phyloP scores from a whole-genome alignment of 495 filamentous ascomycete genomes.

The Durotheca rogersii region DNA sequence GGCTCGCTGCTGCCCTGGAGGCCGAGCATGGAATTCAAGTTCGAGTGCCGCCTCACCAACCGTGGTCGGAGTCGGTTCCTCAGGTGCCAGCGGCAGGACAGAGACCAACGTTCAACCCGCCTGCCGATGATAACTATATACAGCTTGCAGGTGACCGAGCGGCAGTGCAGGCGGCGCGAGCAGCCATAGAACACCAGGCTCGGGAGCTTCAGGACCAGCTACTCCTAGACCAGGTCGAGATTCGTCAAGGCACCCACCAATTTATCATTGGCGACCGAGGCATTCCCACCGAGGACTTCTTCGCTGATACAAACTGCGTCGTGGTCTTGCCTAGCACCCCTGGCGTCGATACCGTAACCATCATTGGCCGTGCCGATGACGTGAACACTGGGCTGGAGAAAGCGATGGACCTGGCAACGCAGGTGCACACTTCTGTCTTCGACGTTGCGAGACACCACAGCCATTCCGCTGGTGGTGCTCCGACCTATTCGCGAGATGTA shows the following conservation, averaged over 20 bases:
- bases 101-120: conserved; percentile 64
- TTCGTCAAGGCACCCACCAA: conserved; percentile 79
- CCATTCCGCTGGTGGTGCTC: conserved; percentile 67
- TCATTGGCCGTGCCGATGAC: conserved; percentile 75
- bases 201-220: conserved; percentile 69
- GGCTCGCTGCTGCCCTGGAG: conserved; percentile 66
- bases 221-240: conserved; percentile 67
- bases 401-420: conserved; percentile 76
- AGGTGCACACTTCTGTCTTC: conserved; percentile 75
- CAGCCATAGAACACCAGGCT: conserved; percentile 74
- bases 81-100: conserved; percentile 62
- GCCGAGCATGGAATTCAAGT: conserved; percentile 63
- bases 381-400: conserved; percentile 73
- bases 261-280: conserved; percentile 86
- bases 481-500: conserved; percentile 77
- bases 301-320: conserved; percentile 85
- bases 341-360: conserved; percentile 77
- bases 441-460: conserved; percentile 76
- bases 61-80: conserved; percentile 68
- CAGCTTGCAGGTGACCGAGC: conserved; percentile 81
- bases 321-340: conserved; percentile 73
- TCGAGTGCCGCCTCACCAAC: conserved; percentile 76
- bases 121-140: conserved; percentile 67
- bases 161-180: conserved; percentile 75
- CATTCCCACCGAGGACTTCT: conserved; percentile 77